phyloP scores from a whole-genome alignment of 2,329 filamentous ascomycete genomes.

The Nannizziopsis barbatae region DNA sequence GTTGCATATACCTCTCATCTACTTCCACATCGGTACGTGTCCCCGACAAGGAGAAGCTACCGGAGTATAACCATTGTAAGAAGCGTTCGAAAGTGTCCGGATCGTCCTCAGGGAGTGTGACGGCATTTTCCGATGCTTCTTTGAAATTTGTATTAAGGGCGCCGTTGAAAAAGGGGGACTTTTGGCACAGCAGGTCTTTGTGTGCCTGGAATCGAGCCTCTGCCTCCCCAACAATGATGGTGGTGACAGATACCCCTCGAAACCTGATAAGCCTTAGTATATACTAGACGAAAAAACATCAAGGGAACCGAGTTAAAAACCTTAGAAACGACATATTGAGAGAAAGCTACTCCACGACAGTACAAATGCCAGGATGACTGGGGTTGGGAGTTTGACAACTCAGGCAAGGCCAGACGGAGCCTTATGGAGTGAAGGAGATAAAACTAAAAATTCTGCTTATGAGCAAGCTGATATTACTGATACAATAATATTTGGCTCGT shows the following conservation, averaged over 20 bases:
- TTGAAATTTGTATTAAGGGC: slow-evolving; percentile 7
- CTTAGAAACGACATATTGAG: slow-evolving; percentile 7
- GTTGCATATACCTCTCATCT: slow-evolving; percentile 9
- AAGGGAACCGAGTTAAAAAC: background rate
- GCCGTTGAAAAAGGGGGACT: slow-evolving; percentile 9
- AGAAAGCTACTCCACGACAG: background rate
- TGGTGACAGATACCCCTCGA: slow-evolving; percentile 7
- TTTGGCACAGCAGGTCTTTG: slow-evolving; percentile 10
- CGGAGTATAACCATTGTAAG: slow-evolving; percentile 10
- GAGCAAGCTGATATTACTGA: background rate
- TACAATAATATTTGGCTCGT: no score
- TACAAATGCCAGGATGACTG: background rate
- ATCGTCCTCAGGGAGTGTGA: slow-evolving; percentile 7
- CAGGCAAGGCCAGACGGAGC: background rate
- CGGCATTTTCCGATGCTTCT: slow-evolving; percentile 6
- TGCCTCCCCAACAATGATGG: slow-evolving; percentile 8
- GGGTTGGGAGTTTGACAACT: background rate
- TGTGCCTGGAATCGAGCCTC: slow-evolving; percentile 9
- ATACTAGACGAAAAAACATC: background rate
- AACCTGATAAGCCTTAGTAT: slow-evolving; percentile 9
- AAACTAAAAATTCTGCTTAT: background rate
- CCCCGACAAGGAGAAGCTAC: slow-evolving; percentile 3
- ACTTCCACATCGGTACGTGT: slow-evolving; percentile 3
- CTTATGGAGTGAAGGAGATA: no score
- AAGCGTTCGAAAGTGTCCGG: slow-evolving; percentile 11